Conservation (phyloP, 208 protist species). For the Herpetomonas samuelpessoai region DNA sequence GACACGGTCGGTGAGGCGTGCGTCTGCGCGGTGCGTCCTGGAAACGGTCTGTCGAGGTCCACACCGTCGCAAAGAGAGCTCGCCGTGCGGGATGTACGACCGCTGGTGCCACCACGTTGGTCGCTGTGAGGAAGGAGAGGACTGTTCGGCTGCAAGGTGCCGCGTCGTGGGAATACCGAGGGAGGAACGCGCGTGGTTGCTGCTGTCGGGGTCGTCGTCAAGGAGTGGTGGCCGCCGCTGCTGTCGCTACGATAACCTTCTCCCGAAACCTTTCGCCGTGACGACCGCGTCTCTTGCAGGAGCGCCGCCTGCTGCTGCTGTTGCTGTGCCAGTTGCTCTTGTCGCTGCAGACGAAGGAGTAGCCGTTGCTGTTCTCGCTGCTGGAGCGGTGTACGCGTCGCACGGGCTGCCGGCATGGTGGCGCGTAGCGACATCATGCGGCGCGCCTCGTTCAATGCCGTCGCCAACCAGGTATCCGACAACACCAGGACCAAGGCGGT, state of each 20-base stretch:
- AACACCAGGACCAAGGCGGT: conserved; percentile 55
- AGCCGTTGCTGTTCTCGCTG: conserved; percentile 9
- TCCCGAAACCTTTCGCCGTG: too few species aligned
- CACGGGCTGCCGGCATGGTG: background rate
- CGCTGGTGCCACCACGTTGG: background rate
- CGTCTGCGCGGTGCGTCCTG: background rate
- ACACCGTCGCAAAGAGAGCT: too few species aligned
- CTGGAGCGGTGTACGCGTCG: background rate
- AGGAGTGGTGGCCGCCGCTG: background rate
- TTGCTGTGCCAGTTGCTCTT: conserved; percentile 1
- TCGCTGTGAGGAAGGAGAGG: too few species aligned
- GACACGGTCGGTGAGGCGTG: background rate
- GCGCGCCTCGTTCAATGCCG: conserved; percentile 38
- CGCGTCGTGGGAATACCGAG: too few species aligned
- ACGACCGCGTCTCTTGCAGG: background rate
- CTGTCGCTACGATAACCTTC: background rate
- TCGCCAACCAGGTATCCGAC: conserved; percentile 52
- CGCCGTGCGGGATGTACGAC: background rate
- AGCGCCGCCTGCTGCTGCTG: background rate
- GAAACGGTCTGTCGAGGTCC: background rate
- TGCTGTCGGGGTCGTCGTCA: too few species aligned
- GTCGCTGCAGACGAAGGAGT: background rate
- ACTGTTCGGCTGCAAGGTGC: too few species aligned
- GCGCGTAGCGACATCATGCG: conserved; percentile 22
- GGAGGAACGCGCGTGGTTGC: too few species aligned